A percentile compares a stretch with the other conserved stretches of the same genome.
phyloP scores from a whole-genome alignment of 306 rosid species.

The Cucurbita moschata region DNA sequence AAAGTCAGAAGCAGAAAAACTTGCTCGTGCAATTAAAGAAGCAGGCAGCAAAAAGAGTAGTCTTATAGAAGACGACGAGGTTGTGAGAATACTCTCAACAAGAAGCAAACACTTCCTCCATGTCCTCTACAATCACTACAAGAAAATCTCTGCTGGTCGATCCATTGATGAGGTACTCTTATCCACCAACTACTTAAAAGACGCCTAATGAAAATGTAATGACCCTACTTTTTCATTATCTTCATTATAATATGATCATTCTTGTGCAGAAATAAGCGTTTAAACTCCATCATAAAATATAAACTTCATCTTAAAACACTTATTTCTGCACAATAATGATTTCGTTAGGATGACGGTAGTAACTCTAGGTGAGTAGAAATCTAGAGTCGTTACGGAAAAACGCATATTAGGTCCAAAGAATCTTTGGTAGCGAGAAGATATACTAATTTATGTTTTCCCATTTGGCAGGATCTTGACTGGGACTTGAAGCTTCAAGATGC shows the following conservation, averaged over 20 bases:
- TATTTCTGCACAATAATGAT: too few species aligned
- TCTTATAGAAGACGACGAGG: constrained; percentile 52
- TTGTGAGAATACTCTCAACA: constrained; percentile 50
- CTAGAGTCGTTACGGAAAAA: too few species aligned
- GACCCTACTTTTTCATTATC: too few species aligned
- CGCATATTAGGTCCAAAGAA: too few species aligned
- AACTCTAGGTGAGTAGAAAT: too few species aligned
- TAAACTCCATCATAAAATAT: too few species aligned
- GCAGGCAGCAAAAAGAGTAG: constrained; percentile 19
- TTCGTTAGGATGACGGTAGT: too few species aligned
- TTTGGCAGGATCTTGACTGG: constrained; percentile 39
- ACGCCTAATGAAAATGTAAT: not conserved
- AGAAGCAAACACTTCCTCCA: constrained; percentile 70
- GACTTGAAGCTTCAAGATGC: constrained; percentile 45
- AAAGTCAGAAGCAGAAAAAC: constrained; percentile 47
- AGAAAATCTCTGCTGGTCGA: constrained; percentile 31
- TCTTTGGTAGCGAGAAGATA: too few species aligned
- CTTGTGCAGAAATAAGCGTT: too few species aligned
- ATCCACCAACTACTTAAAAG: too few species aligned
- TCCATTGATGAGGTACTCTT: constrained; percentile 58
- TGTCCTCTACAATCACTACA: constrained; percentile 50
- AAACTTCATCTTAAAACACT: too few species aligned
- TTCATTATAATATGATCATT: too few species aligned
- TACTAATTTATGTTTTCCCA: not conserved
- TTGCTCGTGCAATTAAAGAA: constrained; percentile 39